These are phyloP conservation scores for Trichoderma cornu-damae DNA, from an alignment of 2,329 filamentous ascomycete genomes.

Conservation along the genomic window DNA sequence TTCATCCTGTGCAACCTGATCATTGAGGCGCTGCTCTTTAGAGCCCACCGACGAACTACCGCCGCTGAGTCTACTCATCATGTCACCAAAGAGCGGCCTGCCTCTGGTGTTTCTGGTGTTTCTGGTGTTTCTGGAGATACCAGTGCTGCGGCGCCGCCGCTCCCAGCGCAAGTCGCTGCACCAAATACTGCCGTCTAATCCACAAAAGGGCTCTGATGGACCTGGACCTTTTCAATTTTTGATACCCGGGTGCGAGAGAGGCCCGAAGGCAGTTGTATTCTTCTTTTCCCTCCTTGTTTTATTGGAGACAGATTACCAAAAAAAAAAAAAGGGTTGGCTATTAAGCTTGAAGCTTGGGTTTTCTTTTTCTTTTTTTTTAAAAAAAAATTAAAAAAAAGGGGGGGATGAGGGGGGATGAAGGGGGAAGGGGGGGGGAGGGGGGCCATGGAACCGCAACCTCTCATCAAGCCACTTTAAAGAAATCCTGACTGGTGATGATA, in stretches of 20 bases:
- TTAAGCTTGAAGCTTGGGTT: not conserved
- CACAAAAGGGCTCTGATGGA: not conserved
- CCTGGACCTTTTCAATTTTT: not conserved
- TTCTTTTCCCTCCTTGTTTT: not conserved
- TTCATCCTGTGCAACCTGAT: slow-evolving; percentile 21
- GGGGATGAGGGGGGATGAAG: too few species aligned
- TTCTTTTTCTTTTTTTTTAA: too few species aligned
- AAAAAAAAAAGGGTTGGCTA: slow-evolving; percentile 3
- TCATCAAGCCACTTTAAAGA: not conserved
- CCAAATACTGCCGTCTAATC: slow-evolving; percentile 6
- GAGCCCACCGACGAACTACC: not conserved
- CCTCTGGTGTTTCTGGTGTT: slow-evolving; percentile 3
- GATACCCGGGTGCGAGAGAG: slow-evolving; percentile 11
- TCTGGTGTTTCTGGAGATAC: slow-evolving; percentile 3
- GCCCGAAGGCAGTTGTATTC: not conserved
- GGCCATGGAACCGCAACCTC: not conserved
- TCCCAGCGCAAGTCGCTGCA: not conserved
- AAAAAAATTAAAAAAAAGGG: not conserved
- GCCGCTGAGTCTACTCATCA: not conserved
- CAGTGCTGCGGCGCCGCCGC: not conserved
- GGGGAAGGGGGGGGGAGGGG: too few species aligned
- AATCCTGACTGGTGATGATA: not conserved
- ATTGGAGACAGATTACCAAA: not conserved
- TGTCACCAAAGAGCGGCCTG: slow-evolving; percentile 8
- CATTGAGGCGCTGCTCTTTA: slow-evolving; percentile 15